Conservation (phyloP, 305 asterid species). For the Stenogyne calaminthoides region DNA sequence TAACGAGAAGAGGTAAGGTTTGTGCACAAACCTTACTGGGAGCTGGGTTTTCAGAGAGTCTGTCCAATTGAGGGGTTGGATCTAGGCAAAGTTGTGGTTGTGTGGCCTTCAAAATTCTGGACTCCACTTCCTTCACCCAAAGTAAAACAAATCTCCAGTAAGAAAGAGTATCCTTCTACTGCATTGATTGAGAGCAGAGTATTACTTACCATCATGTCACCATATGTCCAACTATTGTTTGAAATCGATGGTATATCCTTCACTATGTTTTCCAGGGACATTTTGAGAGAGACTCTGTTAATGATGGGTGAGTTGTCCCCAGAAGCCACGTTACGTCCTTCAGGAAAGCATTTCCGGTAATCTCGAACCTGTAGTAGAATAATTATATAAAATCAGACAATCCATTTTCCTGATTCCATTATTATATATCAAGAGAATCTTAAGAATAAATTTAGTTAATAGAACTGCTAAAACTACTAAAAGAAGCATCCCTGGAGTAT, state of each 20-base stretch:
- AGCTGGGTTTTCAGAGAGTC: conserved; percentile 50
- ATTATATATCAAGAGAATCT: not conserved
- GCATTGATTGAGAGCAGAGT: conserved; percentile 27
- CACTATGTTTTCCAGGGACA: conserved; percentile 91
- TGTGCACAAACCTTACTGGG: conserved; percentile 55
- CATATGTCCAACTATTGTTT: conserved; percentile 89
- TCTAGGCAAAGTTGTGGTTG: conserved; percentile 88
- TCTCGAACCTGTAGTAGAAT: conserved; percentile 72
- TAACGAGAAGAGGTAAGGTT: conserved; percentile 19
- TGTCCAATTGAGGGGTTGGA: conserved; percentile 76
- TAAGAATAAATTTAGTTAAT: not conserved
- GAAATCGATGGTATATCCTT: conserved; percentile 92
- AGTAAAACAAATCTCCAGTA: conserved; percentile 32
- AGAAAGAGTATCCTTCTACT: conserved; percentile 29
- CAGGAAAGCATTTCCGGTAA: conserved; percentile 70
- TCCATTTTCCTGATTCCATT: conserved; percentile 18
- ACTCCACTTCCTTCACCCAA: conserved; percentile 90
- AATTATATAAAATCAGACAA: conserved; percentile 10
- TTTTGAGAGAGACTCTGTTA: conserved; percentile 68
- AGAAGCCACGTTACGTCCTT: conserved; percentile 50
- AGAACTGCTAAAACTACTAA: not conserved
- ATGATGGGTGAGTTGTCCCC: conserved; percentile 55
- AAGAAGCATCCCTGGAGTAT: not conserved
- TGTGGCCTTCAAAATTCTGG: conserved; percentile 86
- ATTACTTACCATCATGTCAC: conserved; percentile 92